These are phyloP conservation scores for Candida cerambycidarum DNA, from an alignment of 805 yeast species.

Conservation along the genomic window DNA sequence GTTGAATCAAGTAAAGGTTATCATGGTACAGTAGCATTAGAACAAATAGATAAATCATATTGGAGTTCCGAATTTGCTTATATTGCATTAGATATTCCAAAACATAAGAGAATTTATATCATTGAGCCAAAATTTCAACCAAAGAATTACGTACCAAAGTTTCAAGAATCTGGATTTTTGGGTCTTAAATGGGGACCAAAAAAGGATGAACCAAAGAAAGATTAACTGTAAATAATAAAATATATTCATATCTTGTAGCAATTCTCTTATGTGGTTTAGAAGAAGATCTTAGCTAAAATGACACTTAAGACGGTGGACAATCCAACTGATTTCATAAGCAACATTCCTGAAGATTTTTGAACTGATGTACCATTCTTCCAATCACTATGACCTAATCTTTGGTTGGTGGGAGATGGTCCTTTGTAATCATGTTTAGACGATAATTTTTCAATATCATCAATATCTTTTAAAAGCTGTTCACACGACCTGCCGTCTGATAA, in stretches of 20 bases:
- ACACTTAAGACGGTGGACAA: not conserved
- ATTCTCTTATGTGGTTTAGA: no score
- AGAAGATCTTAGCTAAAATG: not conserved
- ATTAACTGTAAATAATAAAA: constrained; percentile 8
- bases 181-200: constrained; percentile 89
- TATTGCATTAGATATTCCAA: constrained; percentile 74
- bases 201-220: constrained; percentile 33
- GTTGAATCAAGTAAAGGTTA: constrained; percentile 67
- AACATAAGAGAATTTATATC: constrained; percentile 64
- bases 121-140: constrained; percentile 57
- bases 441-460: not conserved
- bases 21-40: constrained; percentile 73
- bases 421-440: not conserved
- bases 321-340: not conserved
- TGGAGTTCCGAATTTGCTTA: constrained; percentile 69
- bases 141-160: constrained; percentile 42
- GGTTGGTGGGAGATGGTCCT: not conserved
- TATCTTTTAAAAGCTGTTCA: constrained; percentile 10
- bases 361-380: not conserved
- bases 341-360: constrained; percentile 1
- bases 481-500: constrained; percentile 29
- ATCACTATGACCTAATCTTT: not conserved
- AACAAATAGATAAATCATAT: constrained; percentile 69
- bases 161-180: constrained; percentile 57
- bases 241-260: constrained; percentile 5